These are phyloP conservation scores for Yamadazyma sp. DNA, from an alignment of 1,139 yeast species.

Conservation along the genomic window DNA sequence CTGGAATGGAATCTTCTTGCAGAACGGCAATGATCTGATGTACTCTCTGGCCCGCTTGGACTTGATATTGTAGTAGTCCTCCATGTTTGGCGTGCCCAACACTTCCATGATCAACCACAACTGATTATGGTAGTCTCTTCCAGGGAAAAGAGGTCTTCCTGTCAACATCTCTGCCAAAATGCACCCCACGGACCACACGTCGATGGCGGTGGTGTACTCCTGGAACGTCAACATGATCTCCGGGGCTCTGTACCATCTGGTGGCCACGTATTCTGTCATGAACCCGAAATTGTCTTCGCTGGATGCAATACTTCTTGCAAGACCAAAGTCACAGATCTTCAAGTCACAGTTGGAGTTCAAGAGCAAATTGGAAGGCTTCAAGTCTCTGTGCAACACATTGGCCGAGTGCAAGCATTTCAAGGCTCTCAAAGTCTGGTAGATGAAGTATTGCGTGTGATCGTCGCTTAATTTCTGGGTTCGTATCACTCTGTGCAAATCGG, in stretches of 20 bases:
- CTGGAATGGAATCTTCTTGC: constrained; percentile 45
- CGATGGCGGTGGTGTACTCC: constrained; percentile 93
- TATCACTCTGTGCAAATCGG: constrained; percentile 89
- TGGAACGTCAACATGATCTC: constrained; percentile 94
- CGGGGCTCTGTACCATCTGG: constrained; percentile 98
- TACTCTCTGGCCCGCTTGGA: constrained; percentile 86
- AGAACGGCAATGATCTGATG: constrained; percentile 68
- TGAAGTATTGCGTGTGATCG: constrained; percentile 91
- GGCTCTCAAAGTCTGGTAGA: constrained; percentile 90
- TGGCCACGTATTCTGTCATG: constrained; percentile 94
- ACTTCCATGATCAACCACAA: constrained; percentile 83
- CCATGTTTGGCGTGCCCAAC: constrained; percentile 85
- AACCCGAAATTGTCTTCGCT: constrained; percentile 91
- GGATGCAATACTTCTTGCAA: constrained; percentile 88
- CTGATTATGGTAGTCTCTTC: constrained; percentile 91
- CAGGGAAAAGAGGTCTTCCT: constrained; percentile 89
- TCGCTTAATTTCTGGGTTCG: constrained; percentile 82
- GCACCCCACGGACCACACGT: constrained; percentile 97
- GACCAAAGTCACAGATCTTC: constrained; percentile 94
- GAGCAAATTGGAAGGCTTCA: constrained; percentile 89
- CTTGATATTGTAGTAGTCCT: constrained; percentile 77
- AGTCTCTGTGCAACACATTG: constrained; percentile 89
- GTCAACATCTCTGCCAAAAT: constrained; percentile 89
- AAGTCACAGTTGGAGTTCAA: constrained; percentile 96
- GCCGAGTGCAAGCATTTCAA: constrained; percentile 88